A percentile compares a stretch with the other conserved stretches of the same genome.
Conservation (phyloP, 805 yeast genomes). For the Saccharomycopsis sp. region DNA sequence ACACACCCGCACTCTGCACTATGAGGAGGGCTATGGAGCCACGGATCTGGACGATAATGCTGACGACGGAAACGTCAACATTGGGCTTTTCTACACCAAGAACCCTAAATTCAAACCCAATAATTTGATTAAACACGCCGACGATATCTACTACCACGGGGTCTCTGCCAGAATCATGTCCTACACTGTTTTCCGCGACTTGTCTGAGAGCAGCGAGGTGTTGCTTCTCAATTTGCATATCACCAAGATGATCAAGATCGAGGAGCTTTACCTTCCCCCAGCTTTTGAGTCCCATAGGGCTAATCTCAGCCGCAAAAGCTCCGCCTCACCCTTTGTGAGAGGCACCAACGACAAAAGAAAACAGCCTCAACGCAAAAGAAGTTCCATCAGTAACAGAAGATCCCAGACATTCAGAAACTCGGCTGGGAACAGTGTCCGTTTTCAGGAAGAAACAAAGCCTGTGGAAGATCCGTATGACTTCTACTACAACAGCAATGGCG, state of each 20-base stretch:
- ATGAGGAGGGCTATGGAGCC: not conserved
- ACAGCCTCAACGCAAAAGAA: not conserved
- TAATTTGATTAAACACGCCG: slow-evolving; percentile 5
- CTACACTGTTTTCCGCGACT: slow-evolving; percentile 5
- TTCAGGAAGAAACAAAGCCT: not conserved
- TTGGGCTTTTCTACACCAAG: slow-evolving; percentile 15
- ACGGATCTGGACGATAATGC: not conserved
- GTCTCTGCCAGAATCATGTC: slow-evolving; percentile 13
- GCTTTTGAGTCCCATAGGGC: slow-evolving; percentile 1
- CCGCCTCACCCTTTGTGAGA: not conserved
- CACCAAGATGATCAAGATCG: slow-evolving; percentile 5
- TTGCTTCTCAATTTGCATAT: slow-evolving; percentile 11
- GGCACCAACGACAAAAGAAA: not conserved
- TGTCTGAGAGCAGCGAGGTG: slow-evolving; percentile 4
- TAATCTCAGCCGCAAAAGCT: not conserved
- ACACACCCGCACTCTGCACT: not conserved
- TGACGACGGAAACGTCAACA: not conserved
- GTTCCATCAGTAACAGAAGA: not conserved
- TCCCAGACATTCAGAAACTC: not conserved
- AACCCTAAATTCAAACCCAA: slow-evolving; percentile 3
- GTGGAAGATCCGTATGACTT: not conserved
- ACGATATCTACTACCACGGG: slow-evolving; percentile 15
- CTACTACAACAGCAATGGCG: not conserved
- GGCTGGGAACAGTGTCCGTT: not conserved
- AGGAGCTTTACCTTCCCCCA: slow-evolving; percentile 5